Percentiles rank a stretch among this genome's conserved stretches.
Conservation (phyloP, 2,329 filamentous ascomycete genomes). For the Talaromyces sp. region DNA sequence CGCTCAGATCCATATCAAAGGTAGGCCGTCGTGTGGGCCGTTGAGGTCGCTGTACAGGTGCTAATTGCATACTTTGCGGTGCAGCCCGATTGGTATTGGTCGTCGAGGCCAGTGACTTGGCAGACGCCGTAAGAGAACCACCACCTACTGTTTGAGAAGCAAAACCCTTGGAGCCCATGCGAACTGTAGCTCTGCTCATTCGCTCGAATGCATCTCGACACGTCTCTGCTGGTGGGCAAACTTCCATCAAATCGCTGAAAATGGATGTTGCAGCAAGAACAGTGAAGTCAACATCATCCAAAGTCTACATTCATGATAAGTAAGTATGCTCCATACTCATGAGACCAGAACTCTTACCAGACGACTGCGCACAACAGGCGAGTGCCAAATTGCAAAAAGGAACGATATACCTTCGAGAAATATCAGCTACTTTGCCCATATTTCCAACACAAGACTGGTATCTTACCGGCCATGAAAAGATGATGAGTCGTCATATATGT, state of each 20-base stretch:
- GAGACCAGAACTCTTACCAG: conserved; percentile 58
- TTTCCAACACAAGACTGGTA: no score
- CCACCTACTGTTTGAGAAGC: conserved; percentile 47
- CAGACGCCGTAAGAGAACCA: conserved; percentile 19
- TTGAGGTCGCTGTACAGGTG: conserved; percentile 29
- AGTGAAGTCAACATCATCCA: conserved; percentile 97
- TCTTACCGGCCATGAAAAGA: conserved; percentile 86
- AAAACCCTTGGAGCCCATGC: conserved; percentile 87
- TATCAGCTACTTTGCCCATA: not conserved
- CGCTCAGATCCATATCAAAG: conserved; percentile 57
- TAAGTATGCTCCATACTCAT: not conserved
- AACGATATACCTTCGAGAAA: conserved; percentile 67
- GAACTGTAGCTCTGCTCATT: conserved; percentile 91
- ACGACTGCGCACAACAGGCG: conserved; percentile 76
- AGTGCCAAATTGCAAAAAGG: conserved; percentile 96
- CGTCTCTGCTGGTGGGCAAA: conserved; percentile 90
- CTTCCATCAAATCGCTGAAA: conserved; percentile 84
- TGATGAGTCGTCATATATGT: conserved; percentile 95
- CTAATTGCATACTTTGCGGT: conserved; percentile 22
- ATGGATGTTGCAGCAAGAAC: conserved; percentile 91
- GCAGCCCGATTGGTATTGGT: conserved; percentile 6
- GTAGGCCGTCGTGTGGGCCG: conserved; percentile 44
- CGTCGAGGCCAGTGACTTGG: conserved; percentile 7
- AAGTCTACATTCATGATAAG: conserved; percentile 49
- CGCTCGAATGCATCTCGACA: conserved; percentile 92